A percentile compares a stretch with the other conserved stretches of the same genome.
Evolutionary conservation across 768 basidiomycete genomes (phyloP).

Genomic region (Naganishia antarctica): DNA sequence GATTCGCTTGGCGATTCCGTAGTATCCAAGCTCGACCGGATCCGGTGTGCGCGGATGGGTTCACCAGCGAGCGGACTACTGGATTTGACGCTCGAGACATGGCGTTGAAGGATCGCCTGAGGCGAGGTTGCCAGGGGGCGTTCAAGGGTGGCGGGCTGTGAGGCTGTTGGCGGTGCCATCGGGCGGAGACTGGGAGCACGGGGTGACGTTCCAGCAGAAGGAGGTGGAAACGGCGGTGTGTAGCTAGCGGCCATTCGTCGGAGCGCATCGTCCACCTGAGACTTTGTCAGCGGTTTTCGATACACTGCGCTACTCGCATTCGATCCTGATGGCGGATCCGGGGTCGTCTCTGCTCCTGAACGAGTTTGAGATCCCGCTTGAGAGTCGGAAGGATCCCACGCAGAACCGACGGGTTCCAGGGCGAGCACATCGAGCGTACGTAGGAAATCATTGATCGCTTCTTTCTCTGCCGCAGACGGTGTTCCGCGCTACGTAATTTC

Average conservation of each 20-base stretch:
- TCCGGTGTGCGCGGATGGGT: conserved; percentile 18
- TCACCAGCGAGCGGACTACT: conserved; percentile 25
- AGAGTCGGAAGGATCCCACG: conserved; percentile 29
- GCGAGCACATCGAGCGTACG: conserved; percentile 45
- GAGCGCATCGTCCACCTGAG: conserved; percentile 41
- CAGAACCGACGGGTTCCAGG: conserved; percentile 40
- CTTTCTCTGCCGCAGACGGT: conserved; percentile 33
- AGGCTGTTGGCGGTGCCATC: neutral
- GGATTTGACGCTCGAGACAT: conserved; percentile 27
- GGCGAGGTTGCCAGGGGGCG: neutral
- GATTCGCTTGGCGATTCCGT: conserved; percentile 9
- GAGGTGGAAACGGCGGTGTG: conserved; percentile 25
- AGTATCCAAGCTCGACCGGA: neutral
- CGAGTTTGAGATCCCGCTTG: conserved; percentile 10
- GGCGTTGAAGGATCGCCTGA: neutral
- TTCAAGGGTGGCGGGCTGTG: neutral
- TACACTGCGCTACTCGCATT: conserved; percentile 23
- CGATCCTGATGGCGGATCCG: conserved; percentile 1
- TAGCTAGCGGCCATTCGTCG: conserved; percentile 42
- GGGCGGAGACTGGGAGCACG: too few relatives aligned
- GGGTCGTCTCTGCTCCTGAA: neutral
- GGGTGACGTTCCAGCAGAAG: neutral
- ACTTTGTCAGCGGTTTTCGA: conserved; percentile 39
- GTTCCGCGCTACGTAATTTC: neutral
- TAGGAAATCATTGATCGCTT: conserved; percentile 47